Evolutionary conservation across 2,329 filamentous ascomycete species (phyloP).

Genomic region (Calonectria henricotiae): DNA sequence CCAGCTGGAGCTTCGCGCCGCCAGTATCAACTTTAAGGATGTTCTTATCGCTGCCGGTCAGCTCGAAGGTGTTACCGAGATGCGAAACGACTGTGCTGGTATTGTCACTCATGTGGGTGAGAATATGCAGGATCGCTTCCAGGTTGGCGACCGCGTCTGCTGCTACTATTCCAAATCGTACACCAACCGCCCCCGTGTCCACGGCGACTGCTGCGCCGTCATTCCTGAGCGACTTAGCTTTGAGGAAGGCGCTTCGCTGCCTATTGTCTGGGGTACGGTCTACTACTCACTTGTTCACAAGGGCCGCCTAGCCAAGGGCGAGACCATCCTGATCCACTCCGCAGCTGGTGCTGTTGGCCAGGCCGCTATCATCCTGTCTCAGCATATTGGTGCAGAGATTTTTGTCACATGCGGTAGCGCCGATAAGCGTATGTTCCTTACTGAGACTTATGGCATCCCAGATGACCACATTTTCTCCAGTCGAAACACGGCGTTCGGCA

Average conservation of each 20-base stretch:
- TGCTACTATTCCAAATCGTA: conserved; percentile 23
- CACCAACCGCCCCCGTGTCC: conserved; percentile 12
- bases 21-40: conserved; percentile 33
- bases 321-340: conserved; percentile 42
- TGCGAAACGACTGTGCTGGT: conserved; percentile 30
- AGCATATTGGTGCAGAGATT: conserved; percentile 30
- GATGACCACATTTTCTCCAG: conserved; percentile 36
- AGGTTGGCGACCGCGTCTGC: conserved; percentile 30
- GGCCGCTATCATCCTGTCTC: conserved; percentile 26
- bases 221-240: conserved; percentile 36
- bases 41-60: conserved; percentile 25
- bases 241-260: conserved; percentile 33
- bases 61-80: conserved; percentile 13
- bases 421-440: conserved; percentile 29
- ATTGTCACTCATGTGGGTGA: conserved; percentile 30
- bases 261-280: conserved; percentile 34
- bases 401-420: conserved; percentile 28
- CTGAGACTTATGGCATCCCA: conserved; percentile 23
- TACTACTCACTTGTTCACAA: conserved; percentile 33
- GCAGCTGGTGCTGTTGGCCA: conserved; percentile 33
- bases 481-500: conserved; percentile 15
- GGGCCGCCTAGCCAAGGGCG: conserved; percentile 25
- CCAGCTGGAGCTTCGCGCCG: conserved; percentile 23
- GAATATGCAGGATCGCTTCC: conserved; percentile 20
- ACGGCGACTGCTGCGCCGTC: conserved; percentile 24